Percentiles rank a stretch among this genome's conserved stretches.
Evolutionary conservation across 768 basidiomycete species (phyloP).

Genomic region (Phanerochaete carnosa): DNA sequence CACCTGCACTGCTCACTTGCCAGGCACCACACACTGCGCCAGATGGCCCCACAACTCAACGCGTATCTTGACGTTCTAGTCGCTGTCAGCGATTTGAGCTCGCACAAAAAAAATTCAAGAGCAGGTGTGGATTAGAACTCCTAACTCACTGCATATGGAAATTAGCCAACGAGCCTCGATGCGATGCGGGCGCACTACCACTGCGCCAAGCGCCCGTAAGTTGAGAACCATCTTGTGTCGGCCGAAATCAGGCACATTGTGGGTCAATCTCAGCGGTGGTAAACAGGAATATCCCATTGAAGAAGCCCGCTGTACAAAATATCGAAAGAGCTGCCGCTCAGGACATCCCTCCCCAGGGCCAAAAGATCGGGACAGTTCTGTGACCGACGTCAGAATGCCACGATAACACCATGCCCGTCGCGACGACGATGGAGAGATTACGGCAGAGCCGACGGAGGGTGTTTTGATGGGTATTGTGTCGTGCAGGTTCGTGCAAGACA

Average conservation of each 20-base stretch:
- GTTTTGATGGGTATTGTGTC: background rate
- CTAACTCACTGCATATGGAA: too few species aligned
- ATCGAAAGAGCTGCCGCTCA: background rate
- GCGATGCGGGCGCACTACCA: slow-evolving; percentile 12
- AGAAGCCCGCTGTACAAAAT: background rate
- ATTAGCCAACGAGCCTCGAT: background rate
- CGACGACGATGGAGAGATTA: background rate
- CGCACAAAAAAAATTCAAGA: background rate
- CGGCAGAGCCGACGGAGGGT: background rate
- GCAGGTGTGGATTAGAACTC: too few species aligned
- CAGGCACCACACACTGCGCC: background rate
- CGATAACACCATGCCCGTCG: background rate
- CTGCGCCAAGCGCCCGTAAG: slow-evolving; percentile 11
- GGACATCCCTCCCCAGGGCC: slow-evolving; percentile 25
- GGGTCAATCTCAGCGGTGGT: too few species aligned
- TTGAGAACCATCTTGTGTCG: background rate
- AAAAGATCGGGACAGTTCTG: slow-evolving; percentile 34
- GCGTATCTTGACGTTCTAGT: background rate
- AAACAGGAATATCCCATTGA: background rate
- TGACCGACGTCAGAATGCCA: background rate
- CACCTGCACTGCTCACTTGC: background rate
- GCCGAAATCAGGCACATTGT: background rate
- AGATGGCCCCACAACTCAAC: background rate
- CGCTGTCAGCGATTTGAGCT: background rate
- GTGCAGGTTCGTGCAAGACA: background rate